Evolutionary conservation across 2,329 filamentous ascomycete species (phyloP), one percentile per base, ranked within the genome.

Genomic region (Monosporascus sp.): DNA sequence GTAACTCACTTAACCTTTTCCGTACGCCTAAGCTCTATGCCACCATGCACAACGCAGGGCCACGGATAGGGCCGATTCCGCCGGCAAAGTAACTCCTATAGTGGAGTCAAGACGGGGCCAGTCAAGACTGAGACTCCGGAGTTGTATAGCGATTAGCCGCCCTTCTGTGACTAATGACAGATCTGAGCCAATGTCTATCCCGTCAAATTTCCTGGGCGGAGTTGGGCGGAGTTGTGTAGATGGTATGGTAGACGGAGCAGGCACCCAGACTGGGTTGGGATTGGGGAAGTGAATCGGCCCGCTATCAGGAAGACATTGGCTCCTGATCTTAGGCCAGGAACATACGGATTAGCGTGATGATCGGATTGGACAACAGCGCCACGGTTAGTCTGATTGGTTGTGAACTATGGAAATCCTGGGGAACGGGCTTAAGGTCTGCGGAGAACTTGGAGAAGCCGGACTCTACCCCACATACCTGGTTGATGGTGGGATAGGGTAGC

Each of bases 1-100:
- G 57, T 39, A 27, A 52, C 27, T 51, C 50, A 39, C 47, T 57
- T 48, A 55, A 18, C 58, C 50, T 51, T n/a, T 56, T 57, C 53
- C 51, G 56, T 54, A 57, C 50, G 56, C 41, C 52, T 55, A 52
- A 52, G 52, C 48, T 51, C 51, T 48, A 47, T 50, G 20, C 42
- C 44, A 57, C 55, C 46, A 49, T 48, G 22, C 8, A 24, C 42
- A 17, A 25, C 11, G 42, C 24, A 46, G 53, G 37, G 31, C 6
- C n/a, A 52, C 48, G 34, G 56, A 50, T 57, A 62, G 60, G 60
- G 55, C 60, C 60, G 60, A 62, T 56, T 61, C 50, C 54, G 54
- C 54, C 53, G 51, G 51, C 52, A 49, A 57, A 49, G 49, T 48
- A 51, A 17, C n/a, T 45, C 15, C 42, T 25, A 46, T 27, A 24